Percentiles rank a stretch among this genome's conserved stretches.
phyloP scores from a whole-genome alignment of 169 alveolate species.

The Eimeria zaria region DNA sequence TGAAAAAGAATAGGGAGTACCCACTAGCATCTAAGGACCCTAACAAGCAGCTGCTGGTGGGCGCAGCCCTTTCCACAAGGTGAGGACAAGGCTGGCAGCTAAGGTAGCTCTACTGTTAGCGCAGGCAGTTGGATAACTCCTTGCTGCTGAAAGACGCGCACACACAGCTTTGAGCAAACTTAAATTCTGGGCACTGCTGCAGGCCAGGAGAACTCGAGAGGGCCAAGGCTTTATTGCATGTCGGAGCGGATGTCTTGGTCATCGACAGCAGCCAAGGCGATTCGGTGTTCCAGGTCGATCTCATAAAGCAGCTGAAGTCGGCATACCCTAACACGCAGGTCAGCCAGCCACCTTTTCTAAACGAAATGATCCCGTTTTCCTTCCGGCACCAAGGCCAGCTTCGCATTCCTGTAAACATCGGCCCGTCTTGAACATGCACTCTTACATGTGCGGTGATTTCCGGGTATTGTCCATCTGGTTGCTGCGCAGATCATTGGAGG shows the following conservation, averaged over 20 bases:
- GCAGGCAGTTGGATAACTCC: neutral
- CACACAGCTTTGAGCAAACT: slow-evolving; percentile 3
- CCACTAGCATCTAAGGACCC: slow-evolving; percentile 95
- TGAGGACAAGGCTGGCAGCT: slow-evolving; percentile 1
- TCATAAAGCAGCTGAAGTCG: slow-evolving; percentile 93
- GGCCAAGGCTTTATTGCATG: slow-evolving; percentile 87
- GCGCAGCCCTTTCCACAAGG: slow-evolving; percentile 92
- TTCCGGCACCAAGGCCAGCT: neutral
- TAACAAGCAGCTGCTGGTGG: slow-evolving; percentile 94
- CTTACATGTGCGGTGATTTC: neutral
- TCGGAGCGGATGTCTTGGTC: slow-evolving; percentile 92
- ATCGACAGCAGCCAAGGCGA: slow-evolving; percentile 98
- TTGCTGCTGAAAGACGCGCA: slow-evolving; percentile 1
- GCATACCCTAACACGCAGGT: slow-evolving; percentile 90
- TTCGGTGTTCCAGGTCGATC: slow-evolving; percentile 94
- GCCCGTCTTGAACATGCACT: neutral
- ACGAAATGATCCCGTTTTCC: neutral
- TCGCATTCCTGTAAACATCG: neutral
- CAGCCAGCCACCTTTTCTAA: neutral
- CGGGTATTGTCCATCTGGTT: neutral
- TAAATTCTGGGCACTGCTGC: neutral
- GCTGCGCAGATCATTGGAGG: slow-evolving; percentile 94
- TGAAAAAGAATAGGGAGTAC: slow-evolving; percentile 92
- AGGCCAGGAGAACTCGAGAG: slow-evolving; percentile 85
- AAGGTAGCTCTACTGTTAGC: neutral